phyloP scores from a whole-genome alignment of 257 asterid species.

The Solanum dulcamara region DNA sequence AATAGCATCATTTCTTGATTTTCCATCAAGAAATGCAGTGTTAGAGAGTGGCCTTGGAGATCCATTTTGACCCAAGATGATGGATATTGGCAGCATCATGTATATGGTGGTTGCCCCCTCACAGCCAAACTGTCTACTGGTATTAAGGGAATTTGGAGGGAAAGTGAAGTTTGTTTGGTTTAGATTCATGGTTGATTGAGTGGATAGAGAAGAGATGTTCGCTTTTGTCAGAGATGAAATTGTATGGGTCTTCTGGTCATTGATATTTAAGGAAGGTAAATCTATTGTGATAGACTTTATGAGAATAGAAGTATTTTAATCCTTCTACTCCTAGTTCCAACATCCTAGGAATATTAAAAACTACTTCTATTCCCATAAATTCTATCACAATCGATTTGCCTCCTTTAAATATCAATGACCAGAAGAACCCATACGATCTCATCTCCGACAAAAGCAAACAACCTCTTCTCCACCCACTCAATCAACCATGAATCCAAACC shows the following conservation, averaged over 20 bases:
- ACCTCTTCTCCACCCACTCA: not conserved
- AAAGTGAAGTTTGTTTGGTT: not conserved
- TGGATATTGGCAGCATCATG: not conserved
- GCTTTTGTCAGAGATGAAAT: too few species aligned
- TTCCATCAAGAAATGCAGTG: not conserved
- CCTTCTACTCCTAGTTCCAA: not conserved
- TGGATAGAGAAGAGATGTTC: not conserved
- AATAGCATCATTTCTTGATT: not conserved
- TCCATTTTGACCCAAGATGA: not conserved
- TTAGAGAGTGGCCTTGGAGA: not conserved
- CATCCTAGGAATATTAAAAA: too few species aligned
- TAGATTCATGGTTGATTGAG: not conserved
- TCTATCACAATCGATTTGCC: not conserved
- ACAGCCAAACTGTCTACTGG: not conserved
- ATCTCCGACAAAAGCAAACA: not conserved
- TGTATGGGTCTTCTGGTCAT: too few species aligned
- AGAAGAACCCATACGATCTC: not conserved
- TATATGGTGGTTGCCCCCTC: not conserved
- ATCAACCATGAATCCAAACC: not conserved
- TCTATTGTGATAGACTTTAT: too few species aligned
- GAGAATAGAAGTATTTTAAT: too few species aligned
- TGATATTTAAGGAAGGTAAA: too few species aligned
- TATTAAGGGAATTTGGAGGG: not conserved
- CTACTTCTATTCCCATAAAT: not conserved
- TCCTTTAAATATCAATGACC: not conserved